Base-by-base conservation (phyloP, 306 rosid species). In the Cercis canadensis region DNA sequence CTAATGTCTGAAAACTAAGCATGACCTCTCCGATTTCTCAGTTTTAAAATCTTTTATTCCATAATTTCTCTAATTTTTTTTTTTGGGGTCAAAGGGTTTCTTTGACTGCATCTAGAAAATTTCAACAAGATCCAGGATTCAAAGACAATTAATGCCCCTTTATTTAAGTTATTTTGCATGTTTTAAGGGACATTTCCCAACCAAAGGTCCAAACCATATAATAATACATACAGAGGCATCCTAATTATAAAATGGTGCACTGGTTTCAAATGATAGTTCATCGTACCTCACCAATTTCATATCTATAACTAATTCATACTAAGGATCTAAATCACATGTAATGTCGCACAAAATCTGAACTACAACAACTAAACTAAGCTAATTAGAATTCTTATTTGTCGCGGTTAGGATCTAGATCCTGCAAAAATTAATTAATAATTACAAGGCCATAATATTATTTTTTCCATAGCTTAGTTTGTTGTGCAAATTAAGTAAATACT, bases 291-390 rank as follows among this genome's bases (percentile, higher is more conserved):
- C n/a, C 46, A 62, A 62, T 7, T 54, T 62, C 29, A 24, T 37
- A 34, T 34, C 4, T 36, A 15, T 34, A 65, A 19, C 54, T 71
- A 19, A 75, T 47, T 75, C 4, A 7, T 8, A 53, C 57, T 16
- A 75, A 33, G 52, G 73, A 66, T 64, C 78, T 45, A 63, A 78
- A 67, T 77, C 87, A 80, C 85, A 76, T 72, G 76, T 56, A 50
- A 7, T 70, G 75, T 63, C 45, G 62, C 56, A 12, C 43, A 68
- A 65, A 56, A 41, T 31, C 56, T 36, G 47, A 71, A 31, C 65
- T 57, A 73, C 9, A 34, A 43, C 78, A 57, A 29, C 75, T 49
- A 69, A 59, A 5, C 40, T 41, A 44, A 58, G 29, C 29, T 36
- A 45, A 6, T 6, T 44, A 46, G 29, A 29, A 46, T 18, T 8